Evolutionary conservation across 2,329 filamentous ascomycete species (phyloP), one percentile per base, ranked within the genome.

Genomic region (Neofusicoccum laricinum): DNA sequence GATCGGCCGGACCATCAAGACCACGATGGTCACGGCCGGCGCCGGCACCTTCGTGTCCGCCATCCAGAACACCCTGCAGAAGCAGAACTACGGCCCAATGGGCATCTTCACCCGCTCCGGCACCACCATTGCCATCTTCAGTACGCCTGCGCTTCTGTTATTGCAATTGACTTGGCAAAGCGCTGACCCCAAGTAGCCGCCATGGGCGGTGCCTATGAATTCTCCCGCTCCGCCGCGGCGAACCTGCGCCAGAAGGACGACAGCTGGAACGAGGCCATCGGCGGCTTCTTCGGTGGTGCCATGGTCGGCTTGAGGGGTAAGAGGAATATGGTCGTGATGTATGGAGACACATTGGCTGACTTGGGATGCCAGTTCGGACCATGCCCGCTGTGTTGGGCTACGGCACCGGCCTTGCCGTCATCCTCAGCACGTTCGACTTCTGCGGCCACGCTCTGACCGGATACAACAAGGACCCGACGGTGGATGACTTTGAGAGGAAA

Each of bases 231-330:
- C 70, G 90, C 91, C 57, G 84, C 90, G 50, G 91, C 92, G 77
- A 97, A 97, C 80, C 82, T 97, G 69, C 89, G 93, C 72, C 85
- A 93, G 78, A 92, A 90, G 81, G 87, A 97, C 65, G 93, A 97
- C 75, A 81, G 84, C 69, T 89, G 85, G 80, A 95, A 93, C 77
- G 82, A 88, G 64, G 85, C 87, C 45, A 81, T 93, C 67, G 92
- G 88, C 69, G 92, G 92, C 63, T 92, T 95, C 78, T 81, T 90
- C 58, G 88, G 85, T 57, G 93, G 93, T 68, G 82, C 87, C 48
- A 82, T 92, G 62, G 73, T 93, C 50, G 93, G 92, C 63, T 76
- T 96, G 38, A 82, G 84, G 71, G 85, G 93, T 96, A 85, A 65
- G 87, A 5, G 19, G 53, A 41, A 21, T n/a, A 14, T 4, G n/a